These are phyloP conservation scores for Blastobotrys muscicola DNA, from an alignment of 805 yeast species.

Conservation along the genomic window DNA sequence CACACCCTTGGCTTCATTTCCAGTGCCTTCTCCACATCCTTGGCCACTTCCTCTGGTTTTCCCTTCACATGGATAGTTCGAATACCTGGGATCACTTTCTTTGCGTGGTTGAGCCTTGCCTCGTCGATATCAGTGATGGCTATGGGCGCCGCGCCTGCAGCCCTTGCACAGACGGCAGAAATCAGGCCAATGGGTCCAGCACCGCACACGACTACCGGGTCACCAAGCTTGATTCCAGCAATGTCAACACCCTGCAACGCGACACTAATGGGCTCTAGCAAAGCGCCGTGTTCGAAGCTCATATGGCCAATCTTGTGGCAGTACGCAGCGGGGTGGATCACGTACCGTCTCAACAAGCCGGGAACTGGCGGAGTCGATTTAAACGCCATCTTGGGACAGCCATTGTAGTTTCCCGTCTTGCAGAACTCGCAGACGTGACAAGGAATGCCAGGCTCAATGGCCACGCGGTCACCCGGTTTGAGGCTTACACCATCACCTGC, in stretches of 20 bases:
- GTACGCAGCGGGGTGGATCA: slow-evolving; percentile 30
- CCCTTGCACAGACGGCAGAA: slow-evolving; percentile 39
- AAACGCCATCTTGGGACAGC: slow-evolving; percentile 29
- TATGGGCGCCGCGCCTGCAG: slow-evolving; percentile 45
- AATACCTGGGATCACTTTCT: slow-evolving; percentile 37
- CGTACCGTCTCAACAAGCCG: slow-evolving; percentile 29
- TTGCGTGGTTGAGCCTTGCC: slow-evolving; percentile 39
- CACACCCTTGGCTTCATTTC: slow-evolving; percentile 37
- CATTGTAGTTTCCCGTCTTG: slow-evolving; percentile 28
- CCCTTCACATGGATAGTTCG: slow-evolving; percentile 37
- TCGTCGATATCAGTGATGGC: slow-evolving; percentile 41
- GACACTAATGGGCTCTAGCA: slow-evolving; percentile 47
- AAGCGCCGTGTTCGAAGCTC: slow-evolving; percentile 44
- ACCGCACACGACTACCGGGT: slow-evolving; percentile 41
- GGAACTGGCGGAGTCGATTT: slow-evolving; percentile 31
- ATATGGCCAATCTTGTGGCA: slow-evolving; percentile 32
- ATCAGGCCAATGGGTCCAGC: slow-evolving; percentile 55
- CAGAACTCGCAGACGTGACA: slow-evolving; percentile 34
- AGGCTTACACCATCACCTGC: slow-evolving; percentile 41
- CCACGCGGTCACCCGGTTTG: slow-evolving; percentile 38
- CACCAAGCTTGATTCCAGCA: slow-evolving; percentile 40
- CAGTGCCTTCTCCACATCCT: slow-evolving; percentile 29
- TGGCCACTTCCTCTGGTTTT: slow-evolving; percentile 25
- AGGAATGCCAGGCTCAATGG: slow-evolving; percentile 43
- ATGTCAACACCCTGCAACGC: slow-evolving; percentile 44